Conservation (phyloP, 1,284 basidiomycete genomes). For the Cutaneotrichosporon sp. region DNA sequence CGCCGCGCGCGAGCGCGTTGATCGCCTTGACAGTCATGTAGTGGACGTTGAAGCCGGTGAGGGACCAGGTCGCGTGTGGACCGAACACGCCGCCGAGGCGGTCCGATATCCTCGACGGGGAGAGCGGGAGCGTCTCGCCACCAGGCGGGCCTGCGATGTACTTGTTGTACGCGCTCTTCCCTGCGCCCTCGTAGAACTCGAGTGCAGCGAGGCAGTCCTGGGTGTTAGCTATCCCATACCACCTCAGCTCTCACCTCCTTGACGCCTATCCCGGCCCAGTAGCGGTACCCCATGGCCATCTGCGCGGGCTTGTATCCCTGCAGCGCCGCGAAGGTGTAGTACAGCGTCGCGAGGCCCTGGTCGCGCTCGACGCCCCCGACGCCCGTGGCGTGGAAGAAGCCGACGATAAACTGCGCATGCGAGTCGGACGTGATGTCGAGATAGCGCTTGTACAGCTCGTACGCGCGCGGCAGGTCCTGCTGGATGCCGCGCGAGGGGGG, state of each 20-base stretch:
- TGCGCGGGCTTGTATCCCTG: constrained; percentile 82
- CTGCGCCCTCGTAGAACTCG: constrained; percentile 83
- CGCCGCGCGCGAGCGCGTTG: constrained; percentile 74
- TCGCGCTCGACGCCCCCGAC: constrained; percentile 63
- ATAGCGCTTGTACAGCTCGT: constrained; percentile 17
- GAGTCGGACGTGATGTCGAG: constrained; percentile 62
- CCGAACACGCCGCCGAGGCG: constrained; percentile 89
- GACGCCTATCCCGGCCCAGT: constrained; percentile 92
- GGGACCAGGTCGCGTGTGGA: constrained; percentile 68
- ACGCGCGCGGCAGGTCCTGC: constrained; percentile 43
- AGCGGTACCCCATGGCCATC: constrained; percentile 91
- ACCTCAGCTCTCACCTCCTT: constrained; percentile 58
- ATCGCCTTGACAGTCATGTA: constrained; percentile 80
- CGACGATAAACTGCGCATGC: constrained; percentile 78
- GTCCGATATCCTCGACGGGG: constrained; percentile 82
- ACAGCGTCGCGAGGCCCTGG: constrained; percentile 68
- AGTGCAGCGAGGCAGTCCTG: constrained; percentile 73
- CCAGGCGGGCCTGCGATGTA: constrained; percentile 87
- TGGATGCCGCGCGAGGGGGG: constrained; percentile 43
- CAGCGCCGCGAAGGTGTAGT: constrained; percentile 90
- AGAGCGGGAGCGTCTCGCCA: constrained; percentile 80
- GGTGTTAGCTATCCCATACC: constrained; percentile 1
- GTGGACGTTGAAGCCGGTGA: constrained; percentile 68
- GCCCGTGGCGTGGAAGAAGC: constrained; percentile 84
- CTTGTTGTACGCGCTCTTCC: constrained; percentile 74